Conservation (phyloP, 495 filamentous ascomycete genomes). For the Darksidea phi region DNA sequence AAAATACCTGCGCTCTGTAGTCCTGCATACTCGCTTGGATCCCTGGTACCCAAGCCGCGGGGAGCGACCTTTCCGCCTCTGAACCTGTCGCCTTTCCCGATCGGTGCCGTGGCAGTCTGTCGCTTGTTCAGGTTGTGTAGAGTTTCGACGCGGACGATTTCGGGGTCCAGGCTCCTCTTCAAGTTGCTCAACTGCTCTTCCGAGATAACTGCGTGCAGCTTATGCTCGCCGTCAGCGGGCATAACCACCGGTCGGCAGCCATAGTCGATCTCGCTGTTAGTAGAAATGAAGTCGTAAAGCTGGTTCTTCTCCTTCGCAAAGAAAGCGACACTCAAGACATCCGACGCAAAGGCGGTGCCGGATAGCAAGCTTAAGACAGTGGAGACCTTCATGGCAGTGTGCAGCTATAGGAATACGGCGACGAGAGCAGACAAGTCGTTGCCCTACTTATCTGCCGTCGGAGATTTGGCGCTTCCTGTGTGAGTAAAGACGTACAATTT, state of each 20-base stretch:
- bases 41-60: conserved; percentile 35
- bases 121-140: conserved; percentile 15
- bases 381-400: conserved; percentile 9
- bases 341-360: background rate
- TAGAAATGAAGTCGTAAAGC: conserved; percentile 9
- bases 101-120: conserved; percentile 24
- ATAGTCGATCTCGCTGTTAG: conserved; percentile 19
- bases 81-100: conserved; percentile 42
- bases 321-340: conserved; percentile 13
- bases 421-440: too few species aligned
- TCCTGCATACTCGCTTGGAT: background rate
- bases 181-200: conserved; percentile 1
- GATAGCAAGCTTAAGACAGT: conserved; percentile 6
- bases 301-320: background rate
- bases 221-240: conserved; percentile 15
- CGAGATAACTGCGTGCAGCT: conserved; percentile 13
- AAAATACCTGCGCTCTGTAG: conserved; percentile 35
- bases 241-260: conserved; percentile 16
- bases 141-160: conserved; percentile 8
- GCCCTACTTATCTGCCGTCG: too few species aligned
- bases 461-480: too few species aligned
- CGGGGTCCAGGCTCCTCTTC: conserved; percentile 9
- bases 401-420: too few species aligned
- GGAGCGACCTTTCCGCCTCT: conserved; percentile 35
- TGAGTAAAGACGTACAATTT: too few species aligned